These are phyloP conservation scores for Claviceps digitariae DNA, from an alignment of 2,329 filamentous ascomycete genomes.

Conservation along the genomic window DNA sequence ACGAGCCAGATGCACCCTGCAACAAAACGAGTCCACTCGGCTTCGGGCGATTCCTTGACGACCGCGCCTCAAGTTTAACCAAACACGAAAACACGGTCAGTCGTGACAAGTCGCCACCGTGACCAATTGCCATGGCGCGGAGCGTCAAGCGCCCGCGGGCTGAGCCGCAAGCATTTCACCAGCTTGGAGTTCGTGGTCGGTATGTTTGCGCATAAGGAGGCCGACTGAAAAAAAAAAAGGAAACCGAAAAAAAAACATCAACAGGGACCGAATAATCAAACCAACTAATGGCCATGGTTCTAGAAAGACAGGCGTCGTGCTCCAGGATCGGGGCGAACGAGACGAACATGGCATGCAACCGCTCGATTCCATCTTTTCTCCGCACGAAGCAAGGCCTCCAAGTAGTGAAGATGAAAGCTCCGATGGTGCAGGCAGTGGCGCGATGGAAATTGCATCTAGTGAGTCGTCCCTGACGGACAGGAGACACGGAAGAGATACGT, in stretches of 20 bases:
- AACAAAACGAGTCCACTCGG: not conserved
- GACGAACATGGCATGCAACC: conserved; percentile 90
- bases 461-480: conserved; percentile 10
- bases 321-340: conserved; percentile 65
- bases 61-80: not conserved
- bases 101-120: not conserved
- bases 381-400: conserved; percentile 46
- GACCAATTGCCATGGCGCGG: conserved; percentile 18
- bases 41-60: not conserved
- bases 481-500: not conserved
- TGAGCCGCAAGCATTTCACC: conserved; percentile 17
- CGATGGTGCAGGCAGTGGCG: conserved; percentile 26
- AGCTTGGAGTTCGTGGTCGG: conserved; percentile 25
- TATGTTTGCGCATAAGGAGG: conserved; percentile 13
- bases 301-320: conserved; percentile 79
- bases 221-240: not conserved
- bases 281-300: conserved; percentile 1
- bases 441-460: conserved; percentile 42
- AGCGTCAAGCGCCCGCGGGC: conserved; percentile 17
- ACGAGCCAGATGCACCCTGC: not conserved
- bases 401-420: conserved; percentile 12
- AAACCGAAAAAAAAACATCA: too few species aligned
- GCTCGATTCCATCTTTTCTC: conserved; percentile 78
- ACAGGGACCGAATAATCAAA: too few species aligned
- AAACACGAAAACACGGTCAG: not conserved